A percentile compares a stretch with the other conserved stretches of the same genome.
phyloP scores from a whole-genome alignment of 2,329 filamentous ascomycete genomes.

The Colletotrichum sp. region DNA sequence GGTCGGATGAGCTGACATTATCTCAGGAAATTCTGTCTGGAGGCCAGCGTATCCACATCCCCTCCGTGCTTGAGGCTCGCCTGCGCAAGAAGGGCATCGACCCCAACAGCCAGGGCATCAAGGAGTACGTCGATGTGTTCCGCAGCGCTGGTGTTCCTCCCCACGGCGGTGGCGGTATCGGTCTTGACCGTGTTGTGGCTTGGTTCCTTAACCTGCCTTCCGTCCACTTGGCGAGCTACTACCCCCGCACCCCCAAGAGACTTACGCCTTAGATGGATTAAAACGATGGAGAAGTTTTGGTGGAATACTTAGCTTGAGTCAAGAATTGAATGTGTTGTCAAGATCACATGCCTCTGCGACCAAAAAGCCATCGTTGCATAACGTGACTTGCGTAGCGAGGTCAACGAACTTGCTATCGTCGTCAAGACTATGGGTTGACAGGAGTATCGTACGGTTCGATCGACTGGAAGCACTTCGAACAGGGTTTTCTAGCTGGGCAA shows the following conservation, averaged over 20 bases:
- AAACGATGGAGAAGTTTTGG: background rate
- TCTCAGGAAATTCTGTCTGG: conserved; percentile 78
- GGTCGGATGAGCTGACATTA: background rate
- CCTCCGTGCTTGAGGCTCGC: conserved; percentile 75
- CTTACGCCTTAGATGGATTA: conserved; percentile 43
- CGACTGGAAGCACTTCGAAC: background rate
- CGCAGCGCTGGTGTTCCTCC: conserved; percentile 82
- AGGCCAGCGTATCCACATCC: conserved; percentile 85
- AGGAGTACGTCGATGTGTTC: conserved; percentile 89
- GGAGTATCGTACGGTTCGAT: background rate
- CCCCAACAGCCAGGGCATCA: conserved; percentile 75
- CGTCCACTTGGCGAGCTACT: conserved; percentile 63
- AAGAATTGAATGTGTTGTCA: background rate
- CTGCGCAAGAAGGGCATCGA: conserved; percentile 84
- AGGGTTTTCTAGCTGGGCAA: accelerated
- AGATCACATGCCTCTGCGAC: background rate
- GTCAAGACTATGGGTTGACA: background rate
- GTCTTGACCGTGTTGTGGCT: conserved; percentile 83
- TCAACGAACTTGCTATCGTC: background rate
- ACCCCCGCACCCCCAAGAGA: conserved; percentile 66
- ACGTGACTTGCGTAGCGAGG: background rate
- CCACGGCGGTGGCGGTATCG: conserved; percentile 89
- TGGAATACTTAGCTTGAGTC: background rate
- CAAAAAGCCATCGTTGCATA: background rate
- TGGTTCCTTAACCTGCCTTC: conserved; percentile 66